Base-by-base conservation (phyloP, 2,329 filamentous ascomycete species). In the Penicillium capsulatum region DNA sequence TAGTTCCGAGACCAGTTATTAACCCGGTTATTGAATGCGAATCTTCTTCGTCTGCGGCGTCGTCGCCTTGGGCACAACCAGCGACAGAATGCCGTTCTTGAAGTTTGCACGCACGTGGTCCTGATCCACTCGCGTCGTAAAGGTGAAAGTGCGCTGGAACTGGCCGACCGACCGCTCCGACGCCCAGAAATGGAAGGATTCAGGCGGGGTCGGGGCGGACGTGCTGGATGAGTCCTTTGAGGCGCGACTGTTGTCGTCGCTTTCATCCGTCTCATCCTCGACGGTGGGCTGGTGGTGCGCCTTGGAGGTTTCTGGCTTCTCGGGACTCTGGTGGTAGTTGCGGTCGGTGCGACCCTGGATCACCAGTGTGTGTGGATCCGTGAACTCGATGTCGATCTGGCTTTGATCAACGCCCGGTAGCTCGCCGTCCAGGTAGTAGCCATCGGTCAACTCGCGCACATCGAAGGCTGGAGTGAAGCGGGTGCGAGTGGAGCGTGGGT, bases 51-150 rank as follows among this genome's bases (percentile, higher is more conserved):
- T 54, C 42, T 64, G 63, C 7, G 70, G 70, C 11, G 67, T 66
- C 36, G 68, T 51, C 33, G 72, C 70, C 61, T 81, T 80, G 0
- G 77, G 77, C 5, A 81, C 70, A 10, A 72, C 50, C 20, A 81
- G 68, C 17, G 65, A 72, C 37, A 81, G 59, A 33, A 81, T 71
- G 9, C 77, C 77, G 53, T 81, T 72, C 65, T 73, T 79, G 59
- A 81, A 55, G 42, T 66, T 75, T 6, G 77, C 77, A 58, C 71
- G 77, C 47, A 81, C 77, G 14, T 58, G 64, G 34, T 81, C 75
- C 56, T 80, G 76, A 48, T 81, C 71, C 17, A 81, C 71, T 14
- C 72, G 64, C 1, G 65, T 63, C 1, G 77, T 71, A 65, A 81
- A 81, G 36, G 63, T 68, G 59, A 81, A 81, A 4, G 65, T 66